Evolutionary conservation across 169 alveolate species (phyloP).

Genomic region (Plasmodium vinckei): DNA sequence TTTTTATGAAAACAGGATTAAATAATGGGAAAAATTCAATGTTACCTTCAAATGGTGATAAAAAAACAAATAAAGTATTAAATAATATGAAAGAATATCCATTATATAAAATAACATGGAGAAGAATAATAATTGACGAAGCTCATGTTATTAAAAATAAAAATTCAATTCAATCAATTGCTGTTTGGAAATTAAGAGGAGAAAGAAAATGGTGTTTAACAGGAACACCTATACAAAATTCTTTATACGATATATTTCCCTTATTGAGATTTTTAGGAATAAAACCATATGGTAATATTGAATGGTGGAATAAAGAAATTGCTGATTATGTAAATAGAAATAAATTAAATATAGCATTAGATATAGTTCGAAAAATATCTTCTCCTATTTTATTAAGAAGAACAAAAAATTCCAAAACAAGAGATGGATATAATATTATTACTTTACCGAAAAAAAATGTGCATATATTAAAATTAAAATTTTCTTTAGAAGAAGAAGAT

Average conservation of each 20-base stretch:
- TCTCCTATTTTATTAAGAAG: slow-evolving; percentile 90
- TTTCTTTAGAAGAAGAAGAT: slow-evolving; percentile 85
- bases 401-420: slow-evolving; percentile 87
- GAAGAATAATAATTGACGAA: slow-evolving; percentile 92
- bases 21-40: not conserved
- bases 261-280: slow-evolving; percentile 90
- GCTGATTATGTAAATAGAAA: slow-evolving; percentile 78
- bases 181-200: slow-evolving; percentile 88
- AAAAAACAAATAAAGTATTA: slow-evolving; percentile 2
- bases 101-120: slow-evolving; percentile 85
- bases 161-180: slow-evolving; percentile 84
- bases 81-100: slow-evolving; percentile 52
- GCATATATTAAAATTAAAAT: slow-evolving; percentile 81
- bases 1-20: not conserved
- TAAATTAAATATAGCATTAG: slow-evolving; percentile 81
- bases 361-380: slow-evolving; percentile 77
- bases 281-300: slow-evolving; percentile 87
- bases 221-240: slow-evolving; percentile 96
- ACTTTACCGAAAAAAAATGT: slow-evolving; percentile 89
- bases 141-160: slow-evolving; percentile 92
- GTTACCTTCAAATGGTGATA: not conserved
- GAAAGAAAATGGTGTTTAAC: slow-evolving; percentile 92
- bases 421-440: slow-evolving; percentile 84
- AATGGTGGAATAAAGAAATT: slow-evolving; percentile 87
- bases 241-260: slow-evolving; percentile 91